Evolutionary conservation across 805 yeast species (phyloP), one percentile per base, ranked within the genome.

Genomic region (Kregervanrija fluxuum): DNA sequence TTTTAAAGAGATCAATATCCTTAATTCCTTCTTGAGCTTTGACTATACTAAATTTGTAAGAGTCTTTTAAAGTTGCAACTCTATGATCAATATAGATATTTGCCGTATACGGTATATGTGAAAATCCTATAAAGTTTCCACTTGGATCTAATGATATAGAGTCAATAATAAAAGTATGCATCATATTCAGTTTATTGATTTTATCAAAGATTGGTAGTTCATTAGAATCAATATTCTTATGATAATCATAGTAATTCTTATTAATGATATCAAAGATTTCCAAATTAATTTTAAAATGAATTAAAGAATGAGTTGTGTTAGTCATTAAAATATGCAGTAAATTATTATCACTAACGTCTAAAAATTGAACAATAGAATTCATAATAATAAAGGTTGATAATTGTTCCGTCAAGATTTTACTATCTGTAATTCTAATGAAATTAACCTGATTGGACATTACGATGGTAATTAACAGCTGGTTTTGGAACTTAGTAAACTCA

Each of bases 131-230:
- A 32, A 36, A 46, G 4, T 39, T 35, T 5, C 46, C 46, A 1
- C 44, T 40, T 37, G 54, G 54, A 38, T 50, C 49, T 8, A 35
- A n/a, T 4, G 40, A 11, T n/a, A 50, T 17, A 2, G 50, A 38
- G 14, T 37, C 34, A 28, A 50, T 44, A 3, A 41, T 40, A 13
- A 45, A 46, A 11, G 38, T 45, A 11, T 35, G 16, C 8, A 42
- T 43, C 14, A 36, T 13, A n/a, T 41, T 46, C 35, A 52, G 13
- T 11, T 40, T 35, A 35, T 53, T 48, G n/a, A 54, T 30, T 33
- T 51, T 49, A 3, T 30, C n/a, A 37, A 52, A 46, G 4, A 53
- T 22, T 4, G 56, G 55, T 11, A 49, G n/a, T 6, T 41, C 43
- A 30, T 34, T 15, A 11, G 35, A 32, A 10, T 33, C 33, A 4